Evolutionary conservation across 176 grass and related monocot genomes (phyloP), one percentile per base, ranked within the genome.

Genomic region (Oryza punctata): DNA sequence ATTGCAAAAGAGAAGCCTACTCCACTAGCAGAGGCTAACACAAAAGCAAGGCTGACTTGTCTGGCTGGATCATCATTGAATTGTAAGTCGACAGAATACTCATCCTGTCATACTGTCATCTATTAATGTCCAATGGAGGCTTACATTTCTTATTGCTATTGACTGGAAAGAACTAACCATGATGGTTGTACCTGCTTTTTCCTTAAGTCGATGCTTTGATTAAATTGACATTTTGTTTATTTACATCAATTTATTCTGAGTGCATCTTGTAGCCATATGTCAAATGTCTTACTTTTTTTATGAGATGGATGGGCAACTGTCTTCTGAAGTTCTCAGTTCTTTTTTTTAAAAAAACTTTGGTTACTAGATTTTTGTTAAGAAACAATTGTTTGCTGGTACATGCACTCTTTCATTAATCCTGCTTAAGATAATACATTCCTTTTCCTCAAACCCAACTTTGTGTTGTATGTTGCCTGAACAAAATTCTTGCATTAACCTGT

Each of bases 11-110:
- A 75, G 40, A 98, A 92, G 49, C 63, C 88, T 78, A 80, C 67
- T 89, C 96, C 91, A 41, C 29, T 98, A 70, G 91, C 91, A 43
- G 93, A 98, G 89, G 88, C 77, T 61, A 89, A 96, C 65, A 98
- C 96, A 57, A 95, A 98, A 82, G 90, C 96, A 69, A 93, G 96
- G 71, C 65, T 98, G 70, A 98, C 96, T 13, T 98, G 96, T 87
- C 87, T 98, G 68, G 89, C 96, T 64, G 93, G 93, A 73, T 84
- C 96, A 63, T 92, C 85, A 81, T 26, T 87, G 72, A 98, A 93
- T 90, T 98, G 96, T 98, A 85, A 92, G 93, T 90, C 6, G 15
- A 68, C 1, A 13, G 7, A 78, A 72, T 1, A 27, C 47, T 81
- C 4, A 67, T 76, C 10, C 32, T 33, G 32, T 33, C 0, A 0